Conservation (phyloP, 805 yeast genomes). For the Metschnikowia lunata region DNA sequence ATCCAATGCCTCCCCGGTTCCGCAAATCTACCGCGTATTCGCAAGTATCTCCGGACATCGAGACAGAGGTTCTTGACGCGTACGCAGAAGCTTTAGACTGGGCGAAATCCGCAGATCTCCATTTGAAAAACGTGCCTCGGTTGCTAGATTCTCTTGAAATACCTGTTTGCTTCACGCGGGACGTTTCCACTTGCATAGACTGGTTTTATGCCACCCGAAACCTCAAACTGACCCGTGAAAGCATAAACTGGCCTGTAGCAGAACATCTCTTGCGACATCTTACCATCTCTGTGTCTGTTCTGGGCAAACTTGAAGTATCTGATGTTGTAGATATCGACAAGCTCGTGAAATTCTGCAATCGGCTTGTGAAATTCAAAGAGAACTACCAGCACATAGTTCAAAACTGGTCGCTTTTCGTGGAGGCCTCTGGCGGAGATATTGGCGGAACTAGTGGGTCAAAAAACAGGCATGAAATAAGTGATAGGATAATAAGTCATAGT, state of each 20-base stretch:
- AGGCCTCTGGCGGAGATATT: constrained; percentile 19
- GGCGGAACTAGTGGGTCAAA: not conserved
- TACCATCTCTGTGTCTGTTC: constrained; percentile 24
- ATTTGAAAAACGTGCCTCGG: constrained; percentile 23
- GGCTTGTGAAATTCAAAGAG: constrained; percentile 32
- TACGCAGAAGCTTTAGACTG: constrained; percentile 23
- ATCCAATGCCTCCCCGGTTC: constrained; percentile 12
- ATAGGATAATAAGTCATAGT: not conserved
- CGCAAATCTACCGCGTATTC: constrained; percentile 11
- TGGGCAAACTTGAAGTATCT: constrained; percentile 21
- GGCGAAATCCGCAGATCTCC: constrained; percentile 24
- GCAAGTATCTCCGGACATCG: constrained; percentile 19
- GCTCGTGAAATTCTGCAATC: constrained; percentile 24
- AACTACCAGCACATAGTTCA: constrained; percentile 23
- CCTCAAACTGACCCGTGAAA: constrained; percentile 2
- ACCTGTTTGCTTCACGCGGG: constrained; percentile 30
- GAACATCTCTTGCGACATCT: constrained; percentile 24
- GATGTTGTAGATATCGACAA: constrained; percentile 42
- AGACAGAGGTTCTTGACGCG: constrained; percentile 33
- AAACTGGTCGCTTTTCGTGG: constrained; percentile 34
- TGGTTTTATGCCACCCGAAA: constrained; percentile 29
- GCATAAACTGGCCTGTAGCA: constrained; percentile 24
- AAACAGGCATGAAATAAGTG: not conserved
- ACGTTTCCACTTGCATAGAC: constrained; percentile 27
- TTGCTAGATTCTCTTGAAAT: constrained; percentile 24